Percentiles rank a stretch among this genome's conserved stretches.
phyloP scores from a whole-genome alignment of 208 protist genomes.

The Leishmania braziliensis region DNA sequence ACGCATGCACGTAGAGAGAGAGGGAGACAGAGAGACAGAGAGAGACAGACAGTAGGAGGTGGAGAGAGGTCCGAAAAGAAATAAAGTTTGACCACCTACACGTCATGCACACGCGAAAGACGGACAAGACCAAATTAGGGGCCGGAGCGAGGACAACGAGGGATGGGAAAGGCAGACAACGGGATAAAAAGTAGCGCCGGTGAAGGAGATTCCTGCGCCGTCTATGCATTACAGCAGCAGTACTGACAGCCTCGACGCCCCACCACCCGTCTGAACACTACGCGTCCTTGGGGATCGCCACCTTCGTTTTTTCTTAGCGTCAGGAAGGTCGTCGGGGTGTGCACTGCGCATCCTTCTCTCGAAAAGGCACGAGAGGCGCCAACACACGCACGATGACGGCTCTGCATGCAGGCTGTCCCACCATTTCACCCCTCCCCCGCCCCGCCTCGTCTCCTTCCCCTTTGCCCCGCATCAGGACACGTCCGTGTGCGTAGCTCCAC shows the following conservation, averaged over 20 bases:
- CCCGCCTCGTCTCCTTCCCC: neutral
- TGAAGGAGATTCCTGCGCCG: neutral
- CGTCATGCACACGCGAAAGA: neutral
- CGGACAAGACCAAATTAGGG: too few relatives aligned
- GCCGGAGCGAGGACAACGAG: too few relatives aligned
- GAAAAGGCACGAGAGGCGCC: neutral
- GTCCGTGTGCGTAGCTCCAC: neutral
- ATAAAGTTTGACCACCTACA: neutral
- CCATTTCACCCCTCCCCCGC: neutral
- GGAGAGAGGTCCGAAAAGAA: neutral
- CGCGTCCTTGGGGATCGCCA: neutral
- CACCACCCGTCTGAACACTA: neutral
- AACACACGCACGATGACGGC: neutral
- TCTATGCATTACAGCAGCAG: neutral
- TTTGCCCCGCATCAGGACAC: neutral
- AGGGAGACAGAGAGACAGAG: too few relatives aligned
- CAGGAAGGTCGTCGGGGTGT: neutral
- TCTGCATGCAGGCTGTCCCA: neutral
- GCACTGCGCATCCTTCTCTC: neutral
- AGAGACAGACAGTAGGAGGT: neutral
- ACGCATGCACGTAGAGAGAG: neutral
- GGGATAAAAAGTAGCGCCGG: neutral
- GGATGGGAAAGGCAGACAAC: neutral
- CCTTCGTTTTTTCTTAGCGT: neutral
- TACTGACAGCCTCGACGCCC: neutral